Conservation (phyloP, 129 eudicot species). For the Chrysanthemum seticuspe region DNA sequence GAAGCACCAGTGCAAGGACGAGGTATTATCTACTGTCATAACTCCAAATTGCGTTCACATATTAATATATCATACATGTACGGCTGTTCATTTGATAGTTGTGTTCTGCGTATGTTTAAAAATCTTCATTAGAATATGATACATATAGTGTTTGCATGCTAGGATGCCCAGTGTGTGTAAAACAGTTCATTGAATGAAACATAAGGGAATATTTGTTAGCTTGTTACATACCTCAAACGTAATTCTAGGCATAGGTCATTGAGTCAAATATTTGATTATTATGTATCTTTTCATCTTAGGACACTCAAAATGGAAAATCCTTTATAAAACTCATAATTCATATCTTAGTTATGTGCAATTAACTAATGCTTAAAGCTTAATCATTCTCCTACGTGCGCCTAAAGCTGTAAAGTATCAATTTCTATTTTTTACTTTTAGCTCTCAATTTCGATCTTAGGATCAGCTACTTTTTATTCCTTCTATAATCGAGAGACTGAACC, state of each 20-base stretch:
- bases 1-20: slow-evolving; percentile 3
- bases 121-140: neutral
- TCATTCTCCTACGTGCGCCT: no score
- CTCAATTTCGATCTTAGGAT: no score
- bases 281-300: neutral
- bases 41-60: neutral
- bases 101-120: neutral
- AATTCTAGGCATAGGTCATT: neutral
- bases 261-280: neutral
- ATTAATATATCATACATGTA: no score
- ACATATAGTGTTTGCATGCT: neutral
- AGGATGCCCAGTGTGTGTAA: neutral
- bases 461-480: no score
- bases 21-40: neutral
- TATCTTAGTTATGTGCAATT: no score
- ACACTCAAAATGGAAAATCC: neutral
- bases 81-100: neutral
- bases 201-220: neutral
- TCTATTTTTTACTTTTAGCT: no score
- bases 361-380: no score
- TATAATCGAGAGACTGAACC: no score
- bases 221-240: neutral
- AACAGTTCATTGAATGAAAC: neutral
- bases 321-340: no score
- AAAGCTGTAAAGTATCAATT: no score